phyloP scores from a whole-genome alignment of 2,329 filamentous ascomycete genomes.

The Sclerotinia subarctica region DNA sequence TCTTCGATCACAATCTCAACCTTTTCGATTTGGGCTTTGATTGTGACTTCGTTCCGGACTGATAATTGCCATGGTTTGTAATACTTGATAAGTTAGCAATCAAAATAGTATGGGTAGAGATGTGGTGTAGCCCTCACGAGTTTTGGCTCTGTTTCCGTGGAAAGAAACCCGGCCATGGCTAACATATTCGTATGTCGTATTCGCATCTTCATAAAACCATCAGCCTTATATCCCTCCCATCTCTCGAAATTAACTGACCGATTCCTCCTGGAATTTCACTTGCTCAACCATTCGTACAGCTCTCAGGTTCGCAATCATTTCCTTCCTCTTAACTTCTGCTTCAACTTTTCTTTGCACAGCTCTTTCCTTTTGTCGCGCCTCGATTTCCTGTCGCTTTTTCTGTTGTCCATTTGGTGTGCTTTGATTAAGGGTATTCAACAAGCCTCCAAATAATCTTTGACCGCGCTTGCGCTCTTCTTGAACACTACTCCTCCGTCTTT shows the following conservation, averaged over 20 bases:
- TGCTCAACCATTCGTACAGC: constrained; percentile 65
- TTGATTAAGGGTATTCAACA: constrained; percentile 62
- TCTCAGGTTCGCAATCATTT: constrained; percentile 61
- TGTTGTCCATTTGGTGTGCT: constrained; percentile 60
- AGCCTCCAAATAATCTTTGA: constrained; percentile 78
- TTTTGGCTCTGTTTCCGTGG: constrained; percentile 67
- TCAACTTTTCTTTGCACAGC: constrained; percentile 69
- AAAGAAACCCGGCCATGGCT: constrained; percentile 67
- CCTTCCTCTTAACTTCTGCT: constrained; percentile 63
- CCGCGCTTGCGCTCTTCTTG: constrained; percentile 82
- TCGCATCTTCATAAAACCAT: constrained; percentile 46
- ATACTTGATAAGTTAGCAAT: constrained; percentile 54
- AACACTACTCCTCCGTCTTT: constrained; percentile 45
- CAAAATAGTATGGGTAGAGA: not conserved
- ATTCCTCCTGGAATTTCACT: constrained; percentile 69
- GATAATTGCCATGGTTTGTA: constrained; percentile 81
- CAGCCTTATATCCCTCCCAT: constrained; percentile 13
- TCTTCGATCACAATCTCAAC: constrained; percentile 60
- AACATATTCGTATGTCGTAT: constrained; percentile 70
- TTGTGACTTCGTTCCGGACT: constrained; percentile 63
- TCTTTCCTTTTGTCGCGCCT: constrained; percentile 75
- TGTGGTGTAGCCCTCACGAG: constrained; percentile 55
- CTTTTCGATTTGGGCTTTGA: constrained; percentile 67
- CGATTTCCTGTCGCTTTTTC: constrained; percentile 74
- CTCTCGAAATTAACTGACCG: constrained; percentile 53